phyloP scores from a whole-genome alignment of 805 yeast genomes.

The Candida sphagnicola region DNA sequence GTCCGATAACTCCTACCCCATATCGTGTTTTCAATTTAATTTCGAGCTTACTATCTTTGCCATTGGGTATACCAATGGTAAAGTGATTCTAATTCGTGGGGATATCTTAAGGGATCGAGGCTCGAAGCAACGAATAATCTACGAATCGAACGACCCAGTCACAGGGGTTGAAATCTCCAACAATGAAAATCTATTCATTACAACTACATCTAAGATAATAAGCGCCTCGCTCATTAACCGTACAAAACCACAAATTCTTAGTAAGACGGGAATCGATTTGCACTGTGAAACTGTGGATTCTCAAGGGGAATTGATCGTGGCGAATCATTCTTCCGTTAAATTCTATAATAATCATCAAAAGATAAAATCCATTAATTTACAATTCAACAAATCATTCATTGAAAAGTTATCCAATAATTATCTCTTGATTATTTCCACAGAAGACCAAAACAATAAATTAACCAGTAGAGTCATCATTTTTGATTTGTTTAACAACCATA shows the following conservation, averaged over 20 bases:
- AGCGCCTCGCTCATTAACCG: conserved; percentile 78
- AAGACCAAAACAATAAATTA: conserved; percentile 18
- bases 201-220: conserved; percentile 70
- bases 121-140: conserved; percentile 77
- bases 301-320: conserved; percentile 56
- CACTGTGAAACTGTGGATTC: conserved; percentile 44
- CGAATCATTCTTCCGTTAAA: conserved; percentile 57
- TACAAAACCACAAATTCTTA: conserved; percentile 55
- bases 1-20: conserved; percentile 74
- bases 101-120: conserved; percentile 88
- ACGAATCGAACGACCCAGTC: conserved; percentile 73
- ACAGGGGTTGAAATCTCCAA: conserved; percentile 68
- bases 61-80: conserved; percentile 81
- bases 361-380: conserved; percentile 52
- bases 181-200: conserved; percentile 56
- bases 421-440: conserved; percentile 56
- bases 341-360: conserved; percentile 57
- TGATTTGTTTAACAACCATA: conserved; percentile 65
- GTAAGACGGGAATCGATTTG: conserved; percentile 47
- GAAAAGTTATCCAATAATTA: conserved; percentile 48
- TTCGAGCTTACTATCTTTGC: conserved; percentile 60
- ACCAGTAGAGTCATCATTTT: conserved; percentile 61
- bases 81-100: conserved; percentile 78
- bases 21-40: conserved; percentile 59
- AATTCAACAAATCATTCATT: conserved; percentile 51